Conservation (phyloP, 2,329 filamentous ascomycete genomes). For the Ceratocystis cubensis region DNA sequence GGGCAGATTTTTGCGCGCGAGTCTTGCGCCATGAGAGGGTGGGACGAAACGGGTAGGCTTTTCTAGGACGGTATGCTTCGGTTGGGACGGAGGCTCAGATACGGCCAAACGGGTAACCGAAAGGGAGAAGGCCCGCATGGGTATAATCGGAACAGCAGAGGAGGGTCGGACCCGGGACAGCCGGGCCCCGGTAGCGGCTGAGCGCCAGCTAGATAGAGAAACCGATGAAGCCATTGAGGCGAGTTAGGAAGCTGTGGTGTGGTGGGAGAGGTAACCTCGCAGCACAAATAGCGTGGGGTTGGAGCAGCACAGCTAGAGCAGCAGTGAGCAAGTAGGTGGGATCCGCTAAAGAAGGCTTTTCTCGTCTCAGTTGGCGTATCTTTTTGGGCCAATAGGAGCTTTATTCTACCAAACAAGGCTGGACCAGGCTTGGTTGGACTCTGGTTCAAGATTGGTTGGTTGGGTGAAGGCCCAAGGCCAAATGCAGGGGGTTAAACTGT, state of each 20-base stretch:
- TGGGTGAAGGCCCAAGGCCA: background rate
- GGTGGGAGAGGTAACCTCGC: background rate
- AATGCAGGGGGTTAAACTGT: background rate
- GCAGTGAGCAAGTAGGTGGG: background rate
- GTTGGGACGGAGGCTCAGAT: conserved; percentile 22
- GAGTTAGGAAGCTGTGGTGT: background rate
- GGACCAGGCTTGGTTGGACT: background rate
- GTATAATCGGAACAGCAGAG: background rate
- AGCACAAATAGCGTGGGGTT: background rate
- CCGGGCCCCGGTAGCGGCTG: background rate
- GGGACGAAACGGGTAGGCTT: conserved; percentile 85
- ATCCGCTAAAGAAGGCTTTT: background rate
- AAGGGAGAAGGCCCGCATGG: background rate
- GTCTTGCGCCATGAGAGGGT: conserved; percentile 69
- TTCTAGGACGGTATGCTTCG: conserved; percentile 59
- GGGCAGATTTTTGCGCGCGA: conserved; percentile 45
- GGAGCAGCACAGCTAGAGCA: background rate
- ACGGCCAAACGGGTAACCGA: background rate
- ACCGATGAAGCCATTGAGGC: background rate
- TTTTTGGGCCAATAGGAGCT: background rate
- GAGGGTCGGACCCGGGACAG: background rate
- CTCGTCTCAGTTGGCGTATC: background rate
- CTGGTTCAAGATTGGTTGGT: background rate
- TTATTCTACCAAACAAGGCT: conserved; percentile 1
- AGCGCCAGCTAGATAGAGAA: conserved; percentile 6